phyloP scores from a whole-genome alignment of 1,139 yeast species.

The Blastobotrys arbuscula region DNA sequence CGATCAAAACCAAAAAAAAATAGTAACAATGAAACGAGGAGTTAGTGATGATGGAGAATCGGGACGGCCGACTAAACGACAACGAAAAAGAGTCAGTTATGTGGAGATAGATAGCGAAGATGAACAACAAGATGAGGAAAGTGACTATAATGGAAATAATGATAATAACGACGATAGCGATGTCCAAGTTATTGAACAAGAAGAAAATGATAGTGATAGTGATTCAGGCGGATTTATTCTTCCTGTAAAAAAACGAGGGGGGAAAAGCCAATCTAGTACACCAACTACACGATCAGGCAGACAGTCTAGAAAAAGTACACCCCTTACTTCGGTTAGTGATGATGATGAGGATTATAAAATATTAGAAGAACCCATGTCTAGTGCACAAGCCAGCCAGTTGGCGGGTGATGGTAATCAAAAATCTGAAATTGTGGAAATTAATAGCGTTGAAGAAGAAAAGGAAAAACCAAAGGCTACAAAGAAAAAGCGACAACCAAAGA shows the following conservation, averaged over 20 bases:
- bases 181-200: neutral
- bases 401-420: neutral
- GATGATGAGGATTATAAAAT: neutral
- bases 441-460: neutral
- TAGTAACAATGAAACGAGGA: neutral
- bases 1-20: no score
- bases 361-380: constrained; percentile 10
- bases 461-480: neutral
- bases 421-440: neutral
- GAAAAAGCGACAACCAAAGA: neutral
- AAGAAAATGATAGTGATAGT: neutral
- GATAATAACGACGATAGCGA: neutral
- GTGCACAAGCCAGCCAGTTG: neutral
- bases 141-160: neutral
- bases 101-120: neutral
- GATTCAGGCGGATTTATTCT: constrained; percentile 8
- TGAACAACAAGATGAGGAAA: neutral
- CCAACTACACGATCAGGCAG: neutral
- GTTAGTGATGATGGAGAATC: neutral
- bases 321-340: constrained; percentile 5
- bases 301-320: constrained; percentile 2
- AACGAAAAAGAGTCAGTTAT: neutral
- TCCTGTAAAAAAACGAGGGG: neutral
- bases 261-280: constrained; percentile 1
- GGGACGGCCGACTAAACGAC: neutral